Percentiles rank a stretch among this genome's conserved stretches.
These are phyloP conservation scores for Lachnellula hyalina DNA, from an alignment of 2,329 filamentous ascomycete species.

Conservation along the genomic window DNA sequence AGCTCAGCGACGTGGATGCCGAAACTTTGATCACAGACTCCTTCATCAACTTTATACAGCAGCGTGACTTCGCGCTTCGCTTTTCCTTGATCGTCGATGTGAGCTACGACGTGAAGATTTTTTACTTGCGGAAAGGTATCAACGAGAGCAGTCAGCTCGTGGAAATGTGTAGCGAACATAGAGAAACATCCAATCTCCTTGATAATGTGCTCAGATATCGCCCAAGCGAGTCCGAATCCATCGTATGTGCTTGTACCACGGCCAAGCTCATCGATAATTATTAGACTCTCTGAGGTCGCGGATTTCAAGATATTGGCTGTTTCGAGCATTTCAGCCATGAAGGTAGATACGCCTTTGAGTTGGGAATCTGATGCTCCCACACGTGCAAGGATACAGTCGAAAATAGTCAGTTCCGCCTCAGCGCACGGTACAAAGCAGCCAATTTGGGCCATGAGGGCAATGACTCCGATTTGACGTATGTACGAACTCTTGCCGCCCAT, in stretches of 20 bases:
- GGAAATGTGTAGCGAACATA: constrained; percentile 97
- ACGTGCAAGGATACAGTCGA: constrained; percentile 92
- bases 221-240: constrained; percentile 98
- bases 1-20: constrained; percentile 98
- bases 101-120: constrained; percentile 93
- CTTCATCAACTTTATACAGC: constrained; percentile 92
- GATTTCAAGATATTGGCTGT: constrained; percentile 98
- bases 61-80: constrained; percentile 77
- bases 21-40: constrained; percentile 95
- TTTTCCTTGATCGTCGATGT: constrained; percentile 56
- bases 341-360: constrained; percentile 95
- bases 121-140: constrained; percentile 82
- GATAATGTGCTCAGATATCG: constrained; percentile 95
- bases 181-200: constrained; percentile 91
- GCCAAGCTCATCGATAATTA: constrained; percentile 97
- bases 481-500: constrained; percentile 99
- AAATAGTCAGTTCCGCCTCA: constrained; percentile 88
- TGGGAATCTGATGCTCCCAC: constrained; percentile 95
- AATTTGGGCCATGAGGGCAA: constrained; percentile 94
- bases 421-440: constrained; percentile 93
- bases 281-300: constrained; percentile 88
- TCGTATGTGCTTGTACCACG: constrained; percentile 97
- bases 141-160: constrained; percentile 87
- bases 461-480: constrained; percentile 94
- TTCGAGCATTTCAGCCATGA: constrained; percentile 99